A percentile compares a stretch with the other conserved stretches of the same genome.
phyloP scores from a whole-genome alignment of 2,329 filamentous ascomycete species.

The Fusarium drepaniforme region DNA sequence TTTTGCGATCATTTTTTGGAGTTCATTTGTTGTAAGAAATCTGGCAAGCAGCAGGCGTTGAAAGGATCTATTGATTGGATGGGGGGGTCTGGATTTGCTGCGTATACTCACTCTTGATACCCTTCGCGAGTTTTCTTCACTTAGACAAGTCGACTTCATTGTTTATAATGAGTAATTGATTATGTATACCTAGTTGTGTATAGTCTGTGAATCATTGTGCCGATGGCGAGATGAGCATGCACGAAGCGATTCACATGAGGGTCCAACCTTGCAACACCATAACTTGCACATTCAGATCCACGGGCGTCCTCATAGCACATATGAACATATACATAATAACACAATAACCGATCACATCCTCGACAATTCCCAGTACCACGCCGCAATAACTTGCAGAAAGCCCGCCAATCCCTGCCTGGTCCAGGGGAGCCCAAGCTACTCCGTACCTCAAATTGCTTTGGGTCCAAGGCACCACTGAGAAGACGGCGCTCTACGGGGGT shows the following conservation, averaged over 20 bases:
- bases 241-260: no score
- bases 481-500: slow-evolving; percentile 19
- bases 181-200: neutral
- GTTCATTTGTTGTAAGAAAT: slow-evolving; percentile 23
- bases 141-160: slow-evolving; percentile 27
- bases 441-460: slow-evolving; percentile 34
- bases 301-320: slow-evolving; percentile 10
- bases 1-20: slow-evolving; percentile 27
- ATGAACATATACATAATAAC: slow-evolving; percentile 23
- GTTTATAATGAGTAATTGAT: slow-evolving; percentile 3
- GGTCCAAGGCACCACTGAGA: slow-evolving; percentile 9
- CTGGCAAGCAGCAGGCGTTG: slow-evolving; percentile 22
- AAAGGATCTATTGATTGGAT: neutral
- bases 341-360: slow-evolving; percentile 12
- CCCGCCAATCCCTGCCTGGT: slow-evolving; percentile 29
- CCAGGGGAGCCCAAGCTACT: slow-evolving; percentile 32
- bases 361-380: neutral
- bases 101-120: slow-evolving; percentile 41
- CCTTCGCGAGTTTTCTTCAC: slow-evolving; percentile 31
- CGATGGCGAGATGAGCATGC: neutral
- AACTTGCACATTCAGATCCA: neutral
- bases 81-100: slow-evolving; percentile 18
- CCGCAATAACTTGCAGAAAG: slow-evolving; percentile 3
- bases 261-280: neutral
- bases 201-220: neutral